These are phyloP conservation scores for Salvia hispanica DNA, from an alignment of 257 asterid genomes.

Conservation along the genomic window DNA sequence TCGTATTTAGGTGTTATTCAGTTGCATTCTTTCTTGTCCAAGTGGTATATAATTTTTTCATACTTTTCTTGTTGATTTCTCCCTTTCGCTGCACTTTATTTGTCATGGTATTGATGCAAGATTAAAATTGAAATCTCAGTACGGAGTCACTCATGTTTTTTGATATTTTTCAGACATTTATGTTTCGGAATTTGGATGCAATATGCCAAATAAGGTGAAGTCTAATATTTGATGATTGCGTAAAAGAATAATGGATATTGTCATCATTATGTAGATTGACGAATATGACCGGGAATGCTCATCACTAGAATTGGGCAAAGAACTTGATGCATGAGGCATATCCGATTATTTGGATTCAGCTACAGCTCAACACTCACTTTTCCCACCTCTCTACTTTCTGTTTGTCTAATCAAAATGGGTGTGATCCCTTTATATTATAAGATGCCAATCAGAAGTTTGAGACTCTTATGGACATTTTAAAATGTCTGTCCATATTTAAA, in stretches of 20 bases:
- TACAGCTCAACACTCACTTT: neutral
- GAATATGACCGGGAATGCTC: neutral
- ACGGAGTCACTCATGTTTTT: neutral
- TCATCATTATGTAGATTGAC: neutral
- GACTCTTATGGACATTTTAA: neutral
- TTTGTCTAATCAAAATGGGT: neutral
- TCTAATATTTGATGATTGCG: neutral
- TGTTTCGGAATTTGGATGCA: neutral
- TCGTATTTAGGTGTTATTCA: constrained; percentile 17
- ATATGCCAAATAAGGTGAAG: neutral
- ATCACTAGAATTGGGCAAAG: constrained; percentile 18
- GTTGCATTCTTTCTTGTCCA: neutral
- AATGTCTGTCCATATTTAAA: neutral
- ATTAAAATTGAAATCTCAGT: constrained; percentile 1
- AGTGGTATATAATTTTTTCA: neutral
- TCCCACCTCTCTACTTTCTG: neutral
- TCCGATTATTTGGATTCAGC: constrained; percentile 13
- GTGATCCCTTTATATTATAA: neutral
- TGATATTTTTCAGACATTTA: neutral
- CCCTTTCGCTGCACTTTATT: constrained; percentile 6
- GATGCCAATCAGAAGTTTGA: neutral
- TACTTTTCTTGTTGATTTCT: neutral
- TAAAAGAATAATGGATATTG: neutral
- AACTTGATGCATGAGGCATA: neutral
- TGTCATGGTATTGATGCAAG: constrained; percentile 7